Base-by-base conservation (phyloP, 345 rosid genomes). In the Clarkia xantiana region DNA sequence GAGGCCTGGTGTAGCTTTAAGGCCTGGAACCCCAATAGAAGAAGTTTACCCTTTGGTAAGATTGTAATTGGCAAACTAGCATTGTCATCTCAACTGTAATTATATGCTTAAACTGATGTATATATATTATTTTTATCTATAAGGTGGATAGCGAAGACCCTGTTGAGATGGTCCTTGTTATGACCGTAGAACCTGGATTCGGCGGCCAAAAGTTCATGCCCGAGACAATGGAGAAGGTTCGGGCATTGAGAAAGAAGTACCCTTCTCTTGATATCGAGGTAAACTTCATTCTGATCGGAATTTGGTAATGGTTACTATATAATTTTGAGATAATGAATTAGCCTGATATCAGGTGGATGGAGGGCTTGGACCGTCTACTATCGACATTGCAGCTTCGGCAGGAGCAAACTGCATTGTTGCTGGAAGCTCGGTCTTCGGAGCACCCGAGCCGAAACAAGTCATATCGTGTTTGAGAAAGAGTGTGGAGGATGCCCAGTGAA, bases 141-240 rank as follows among this genome's bases (percentile, higher is more conserved):
- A 63, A 90, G 97, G 72, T 86, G n/a, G 84, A 86, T 54, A 70
- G 75, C 50, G 64, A 68, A 72, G 63, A 68, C 68, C 86, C 86
- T 0, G 95, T 91, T 38, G 94, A 86, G 60, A 71, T 86, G 89
- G 98, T 90, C 61, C 98, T 86, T 53, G 89, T 89, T 55, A 85
- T 89, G 95, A 85, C 95, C 4, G 90, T 85, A 15, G 94, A 85
- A 59, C 93, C 87, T 64, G 95, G 90, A 51, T 85, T 85, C 63
- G 95, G 95, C 9, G 97, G 95, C 43, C 94, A 85, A 59, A 83
- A 83, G 69, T 90, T 90, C 74, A 90, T 90, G 89, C 89, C 77
- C 16, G 70, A 55, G 29, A 86, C 59, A 73, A 90, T 90, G 94
- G 84, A 82, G 36, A 90, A 83, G 86, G 95, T 89, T 40, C 10